A percentile compares a stretch with the other conserved stretches of the same genome.
Conservation (phyloP, 129 eudicot genomes). For the Chrysanthemum seticuspe region DNA sequence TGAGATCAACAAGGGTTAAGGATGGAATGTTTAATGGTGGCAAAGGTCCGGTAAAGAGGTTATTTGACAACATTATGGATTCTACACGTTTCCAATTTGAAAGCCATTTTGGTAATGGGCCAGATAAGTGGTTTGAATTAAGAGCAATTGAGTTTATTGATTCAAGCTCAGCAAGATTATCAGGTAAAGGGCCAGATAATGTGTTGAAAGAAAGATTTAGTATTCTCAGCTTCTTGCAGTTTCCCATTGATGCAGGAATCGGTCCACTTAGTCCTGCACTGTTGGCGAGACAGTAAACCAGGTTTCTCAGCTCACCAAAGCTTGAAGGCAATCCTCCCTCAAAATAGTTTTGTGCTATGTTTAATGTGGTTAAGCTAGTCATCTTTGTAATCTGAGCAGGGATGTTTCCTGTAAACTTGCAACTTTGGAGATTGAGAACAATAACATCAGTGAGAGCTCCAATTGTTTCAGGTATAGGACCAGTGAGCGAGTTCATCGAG, state of each 20-base stretch:
- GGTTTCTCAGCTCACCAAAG: slow-evolving; percentile 59
- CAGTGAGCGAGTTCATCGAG: slow-evolving; percentile 53
- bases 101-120: slow-evolving; percentile 67
- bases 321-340: slow-evolving; percentile 61
- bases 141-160: slow-evolving; percentile 59
- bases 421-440: slow-evolving; percentile 51
- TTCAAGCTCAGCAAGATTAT: slow-evolving; percentile 51
- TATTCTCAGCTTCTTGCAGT: slow-evolving; percentile 64
- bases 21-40: slow-evolving; percentile 60
- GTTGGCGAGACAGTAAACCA: slow-evolving; percentile 57
- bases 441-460: slow-evolving; percentile 44
- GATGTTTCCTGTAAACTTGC: slow-evolving; percentile 61
- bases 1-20: slow-evolving; percentile 48
- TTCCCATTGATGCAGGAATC: slow-evolving; percentile 71
- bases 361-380: slow-evolving; percentile 48
- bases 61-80: slow-evolving; percentile 52
- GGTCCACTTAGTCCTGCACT: slow-evolving; percentile 61
- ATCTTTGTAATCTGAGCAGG: slow-evolving; percentile 63
- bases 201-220: slow-evolving; percentile 64
- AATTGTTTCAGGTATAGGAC: slow-evolving; percentile 55
- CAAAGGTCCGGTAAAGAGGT: slow-evolving; percentile 54
- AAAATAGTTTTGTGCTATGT: slow-evolving; percentile 67
- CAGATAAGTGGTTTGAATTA: slow-evolving; percentile 60
- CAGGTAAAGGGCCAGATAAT: slow-evolving; percentile 67
- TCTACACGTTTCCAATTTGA: slow-evolving; percentile 65